These are phyloP conservation scores for Voacanga thouarsii DNA, from an alignment of 257 asterid species.

Conservation along the genomic window DNA sequence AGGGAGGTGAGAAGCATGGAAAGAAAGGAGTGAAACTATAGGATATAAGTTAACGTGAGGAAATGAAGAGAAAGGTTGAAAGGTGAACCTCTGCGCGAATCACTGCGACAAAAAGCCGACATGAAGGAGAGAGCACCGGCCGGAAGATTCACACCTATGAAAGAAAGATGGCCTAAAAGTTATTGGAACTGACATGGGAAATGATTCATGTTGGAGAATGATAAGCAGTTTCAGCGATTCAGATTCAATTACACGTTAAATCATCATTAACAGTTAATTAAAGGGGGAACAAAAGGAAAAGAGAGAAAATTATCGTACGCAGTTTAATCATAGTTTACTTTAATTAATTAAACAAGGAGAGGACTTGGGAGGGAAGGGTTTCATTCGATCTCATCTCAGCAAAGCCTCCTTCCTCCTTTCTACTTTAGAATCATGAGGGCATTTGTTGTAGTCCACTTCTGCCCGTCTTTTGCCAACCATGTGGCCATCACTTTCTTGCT, in stretches of 20 bases:
- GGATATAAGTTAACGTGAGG: no score
- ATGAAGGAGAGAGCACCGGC: constrained; percentile 7
- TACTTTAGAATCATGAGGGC: neutral
- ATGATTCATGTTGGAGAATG: constrained; percentile 30
- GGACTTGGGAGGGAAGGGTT: neutral
- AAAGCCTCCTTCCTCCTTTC: no score
- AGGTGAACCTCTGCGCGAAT: constrained; percentile 17
- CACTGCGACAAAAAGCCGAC: constrained; percentile 25
- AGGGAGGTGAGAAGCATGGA: no score
- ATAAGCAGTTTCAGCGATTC: constrained; percentile 21
- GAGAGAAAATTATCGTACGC: no score
- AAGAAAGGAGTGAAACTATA: no score
- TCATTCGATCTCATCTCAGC: neutral
- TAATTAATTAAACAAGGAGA: neutral
- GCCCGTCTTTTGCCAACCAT: constrained; percentile 10
- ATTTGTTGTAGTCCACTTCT: constrained; percentile 12
- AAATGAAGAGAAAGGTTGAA: neutral
- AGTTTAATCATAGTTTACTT: neutral
- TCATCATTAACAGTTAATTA: constrained; percentile 18
- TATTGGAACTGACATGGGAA: constrained; percentile 26
- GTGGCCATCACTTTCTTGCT: constrained; percentile 23
- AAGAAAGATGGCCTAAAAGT: constrained; percentile 29
- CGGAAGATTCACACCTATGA: constrained; percentile 19
- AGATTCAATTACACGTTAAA: constrained; percentile 23
- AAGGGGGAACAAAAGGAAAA: neutral